Evolutionary conservation across 306 rosid species (phyloP).

Genomic region (Cyamopsis tetragonoloba): DNA sequence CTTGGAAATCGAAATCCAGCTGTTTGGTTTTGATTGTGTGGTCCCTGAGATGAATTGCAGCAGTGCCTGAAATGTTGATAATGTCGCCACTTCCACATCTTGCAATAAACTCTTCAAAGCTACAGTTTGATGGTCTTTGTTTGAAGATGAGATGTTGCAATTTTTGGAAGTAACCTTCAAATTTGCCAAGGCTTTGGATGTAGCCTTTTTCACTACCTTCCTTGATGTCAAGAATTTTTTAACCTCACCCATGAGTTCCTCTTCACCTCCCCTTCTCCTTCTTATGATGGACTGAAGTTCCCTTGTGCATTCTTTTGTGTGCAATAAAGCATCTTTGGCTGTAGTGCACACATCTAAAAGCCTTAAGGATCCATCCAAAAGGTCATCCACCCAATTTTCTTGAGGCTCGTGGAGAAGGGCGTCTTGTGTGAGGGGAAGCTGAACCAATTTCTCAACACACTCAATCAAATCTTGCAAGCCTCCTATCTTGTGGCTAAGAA

Average conservation of each 20-base stretch:
- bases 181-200: conserved; percentile 3
- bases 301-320: conserved; percentile 30
- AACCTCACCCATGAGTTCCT: not conserved
- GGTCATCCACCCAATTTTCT: conserved; percentile 4
- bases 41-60: conserved; percentile 7
- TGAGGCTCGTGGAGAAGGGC: not conserved
- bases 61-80: conserved; percentile 2
- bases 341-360: conserved; percentile 27
- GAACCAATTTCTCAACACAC: conserved; percentile 16
- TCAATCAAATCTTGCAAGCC: conserved; percentile 16
- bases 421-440: conserved; percentile 6
- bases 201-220: conserved; percentile 25
- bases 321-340: conserved; percentile 27
- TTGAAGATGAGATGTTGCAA: not conserved
- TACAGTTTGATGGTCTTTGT: not conserved
- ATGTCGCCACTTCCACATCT: conserved; percentile 24
- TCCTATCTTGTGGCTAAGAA: conserved; percentile 4
- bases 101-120: not conserved
- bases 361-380: conserved; percentile 19
- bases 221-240: conserved; percentile 23
- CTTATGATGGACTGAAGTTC: conserved; percentile 31
- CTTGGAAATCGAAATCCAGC: conserved; percentile 15
- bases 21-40: not conserved
- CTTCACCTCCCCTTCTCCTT: conserved; percentile 15
- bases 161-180: not conserved